Evolutionary conservation across 176 grass and related monocot genomes (phyloP), one percentile per base, ranked within the genome.

Genomic region (Carex kokanica): DNA sequence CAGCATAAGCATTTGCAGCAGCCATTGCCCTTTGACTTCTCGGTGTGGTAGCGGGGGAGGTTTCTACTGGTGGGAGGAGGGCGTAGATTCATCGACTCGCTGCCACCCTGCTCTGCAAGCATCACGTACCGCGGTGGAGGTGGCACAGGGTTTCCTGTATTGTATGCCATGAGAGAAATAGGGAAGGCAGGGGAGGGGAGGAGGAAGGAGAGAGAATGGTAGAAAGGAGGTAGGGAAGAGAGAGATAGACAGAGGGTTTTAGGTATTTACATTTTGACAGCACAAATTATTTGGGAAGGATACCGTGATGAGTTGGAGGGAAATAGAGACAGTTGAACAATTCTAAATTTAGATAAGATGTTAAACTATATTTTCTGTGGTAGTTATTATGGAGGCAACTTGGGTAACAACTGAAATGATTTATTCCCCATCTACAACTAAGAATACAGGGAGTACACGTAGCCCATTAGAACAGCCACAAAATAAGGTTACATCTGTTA

Each of bases 1-100:
- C 92, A 88, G 66, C 90, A 89, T 3, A 94, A 53, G 64, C 90
- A 94, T 68, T 81, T 83, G 0, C 85, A 88, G 55, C 86, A 62
- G 5, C 53, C 64, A 32, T 81, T 57, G 6, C 83, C 66, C 66
- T 88, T 86, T 1, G 78, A 78, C 1, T 58, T 55, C 40, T 45
- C 29, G 8, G 79, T 61, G 17, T 84, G 78, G 69, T 94, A 94
- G 5, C 90, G 86, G 15, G 94, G 94, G 47, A 38, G 86, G 78
- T 83, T 94, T 40, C 90, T 92, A 68, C 88, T 34, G 69, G 81
- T 60, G 34, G 82, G 65, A 17, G 86, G 89, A 2, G 82, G 78
- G 9, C 24, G 82, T 52, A 81, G 23, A 18, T 27, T 18, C 12
- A 60, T 25, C 0, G 74, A 57, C 3, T 83, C 56, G 17, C 43